Base-by-base conservation (phyloP, 2,329 filamentous ascomycete species). In the Sclerotiophoma versabilis region DNA sequence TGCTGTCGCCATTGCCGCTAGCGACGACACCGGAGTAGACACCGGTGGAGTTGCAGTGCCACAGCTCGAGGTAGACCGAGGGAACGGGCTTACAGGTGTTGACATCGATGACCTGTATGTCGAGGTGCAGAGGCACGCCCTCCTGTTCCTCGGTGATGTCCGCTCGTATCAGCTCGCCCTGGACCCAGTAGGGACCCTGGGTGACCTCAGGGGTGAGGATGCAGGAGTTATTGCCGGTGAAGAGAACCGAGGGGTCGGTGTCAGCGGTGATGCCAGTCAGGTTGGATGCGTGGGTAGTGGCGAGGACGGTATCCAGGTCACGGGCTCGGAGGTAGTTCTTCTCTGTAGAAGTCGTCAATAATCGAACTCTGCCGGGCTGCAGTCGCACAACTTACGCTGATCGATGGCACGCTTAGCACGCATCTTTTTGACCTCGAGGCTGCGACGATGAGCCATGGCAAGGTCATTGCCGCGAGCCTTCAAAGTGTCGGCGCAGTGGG, bases 31-130 rank as follows among this genome's bases (percentile, higher is more conserved):
- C 70, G 10, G 61, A 64, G 60, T 71, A 72, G 7, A 71, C 68
- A 36, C 70, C 69, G 6, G 72, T 74, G 32, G 63, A 63, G 57
- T 74, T 76, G 64, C 73, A 75, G 63, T 79, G 77, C 83, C 83
- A 85, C 60, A 83, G 79, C 62, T 85, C 82, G n/a, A 84, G 65
- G 52, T 76, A 81, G 10, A 77, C 75, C 43, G 80, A 68, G 1
- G 78, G 59, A 1, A 84, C 76, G 7, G 80, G 78, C 63, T 83
- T 71, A 70, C 83, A 85, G 3, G 82, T 84, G 37, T 78, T 73
- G 29, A 82, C 76, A 55, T 85, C 82, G 46, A 84, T 76, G 49
- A 85, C 74, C 66, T 84, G 82, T 57, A 82, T 76, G 60, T 83
- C 81, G 10, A 84, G 67, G 3, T 77, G 76, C 30, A 84, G 68